Conservation (phyloP, 2,329 filamentous ascomycete genomes). For the Aspergillus hortae region DNA sequence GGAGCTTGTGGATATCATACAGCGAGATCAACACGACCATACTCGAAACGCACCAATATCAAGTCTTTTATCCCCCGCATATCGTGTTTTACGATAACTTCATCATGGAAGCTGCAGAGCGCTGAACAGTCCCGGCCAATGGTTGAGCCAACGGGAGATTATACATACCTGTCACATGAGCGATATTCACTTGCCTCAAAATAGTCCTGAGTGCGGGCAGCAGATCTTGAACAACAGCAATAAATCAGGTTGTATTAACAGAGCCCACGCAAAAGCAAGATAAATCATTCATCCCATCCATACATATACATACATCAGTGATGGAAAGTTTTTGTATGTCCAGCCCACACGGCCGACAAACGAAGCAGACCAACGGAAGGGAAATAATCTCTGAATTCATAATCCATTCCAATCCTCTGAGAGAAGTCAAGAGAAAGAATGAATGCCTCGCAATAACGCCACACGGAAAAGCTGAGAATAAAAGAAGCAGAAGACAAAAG, state of each 20-base stretch:
- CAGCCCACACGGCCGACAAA: neutral
- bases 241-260: neutral
- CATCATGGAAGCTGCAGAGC: too few relatives aligned
- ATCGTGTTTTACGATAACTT: too few relatives aligned
- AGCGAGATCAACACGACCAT: too few relatives aligned
- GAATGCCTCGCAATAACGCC: constrained; percentile 14
- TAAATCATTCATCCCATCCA: neutral
- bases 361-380: constrained; percentile 1
- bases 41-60: neutral
- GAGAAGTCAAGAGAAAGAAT: constrained; percentile 9
- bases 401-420: constrained; percentile 12
- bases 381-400: constrained; percentile 16
- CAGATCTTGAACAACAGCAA: neutral
- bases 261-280: neutral
- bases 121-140: too few relatives aligned
- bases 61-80: neutral
- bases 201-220: neutral
- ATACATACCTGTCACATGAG: too few relatives aligned
- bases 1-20: too few relatives aligned
- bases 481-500: constrained; percentile 18
- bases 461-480: constrained; percentile 11
- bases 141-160: too few relatives aligned
- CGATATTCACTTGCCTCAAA: too few relatives aligned
- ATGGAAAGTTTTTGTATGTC: neutral
- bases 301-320: neutral